Evolutionary conservation across 129 eudicot genomes (phyloP), one percentile per base, ranked within the genome.

Genomic region (Artemisia annua): DNA sequence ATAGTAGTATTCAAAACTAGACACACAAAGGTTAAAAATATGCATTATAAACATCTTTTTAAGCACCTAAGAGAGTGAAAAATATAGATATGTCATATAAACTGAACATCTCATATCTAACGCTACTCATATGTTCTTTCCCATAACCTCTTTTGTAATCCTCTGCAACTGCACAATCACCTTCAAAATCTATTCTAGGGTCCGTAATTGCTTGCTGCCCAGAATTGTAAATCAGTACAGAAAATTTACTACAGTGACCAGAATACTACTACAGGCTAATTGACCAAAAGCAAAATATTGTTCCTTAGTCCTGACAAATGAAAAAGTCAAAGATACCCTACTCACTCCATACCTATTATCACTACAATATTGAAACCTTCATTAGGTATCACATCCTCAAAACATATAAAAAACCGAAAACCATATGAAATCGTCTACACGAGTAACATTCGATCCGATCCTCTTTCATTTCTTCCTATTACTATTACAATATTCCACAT

Each of bases 351-450:
- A 66, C 63, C 46, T 22, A 20, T n/a, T 13, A 39, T 39, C 26
- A 63, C 63, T 51, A 63, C 28, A 50, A 32, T 74, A 72, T 53
- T 22, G 13, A 48, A 48, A 20, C 55, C 44, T 12, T 17, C 15
- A 11, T 63, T 62, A 63, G 51, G 62, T 30, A 63, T 51, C 50
- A 30, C 13, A 64, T n/a, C 71, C 26, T 74, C 16, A 26, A 75
- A 43, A 65, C 48, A 75, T 22, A 39, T 20, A 66, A 67, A 66
- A 35, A 58, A 69, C 1, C 7, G 11, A 75, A 22, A 49, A 28
- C 28, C 53, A 35, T 32, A 39, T 6, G 30, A 44, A 71, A 56
- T 13, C 13, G 54, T 49, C 75, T 56, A 55, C 18, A 0, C 53
- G 43, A 55, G 19, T 32, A 11, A 67, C 20, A 20, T 17, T 55